Evolutionary conservation across 257 asterid genomes (phyloP).

Genomic region (Solanum boliviense): DNA sequence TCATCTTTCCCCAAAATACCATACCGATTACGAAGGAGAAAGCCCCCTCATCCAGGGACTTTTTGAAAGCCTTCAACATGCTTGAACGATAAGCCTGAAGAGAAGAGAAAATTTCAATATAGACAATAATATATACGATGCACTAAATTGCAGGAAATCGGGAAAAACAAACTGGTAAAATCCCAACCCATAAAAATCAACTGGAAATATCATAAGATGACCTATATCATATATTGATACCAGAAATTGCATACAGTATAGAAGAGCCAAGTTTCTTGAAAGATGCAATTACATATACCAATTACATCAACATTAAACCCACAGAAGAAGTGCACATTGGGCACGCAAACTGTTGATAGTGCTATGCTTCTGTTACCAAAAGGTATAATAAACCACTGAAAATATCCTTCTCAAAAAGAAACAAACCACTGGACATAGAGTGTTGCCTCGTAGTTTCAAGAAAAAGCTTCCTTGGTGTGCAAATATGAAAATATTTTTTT

Average conservation of each 20-base stretch:
- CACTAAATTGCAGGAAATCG: neutral
- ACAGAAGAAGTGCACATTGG: neutral
- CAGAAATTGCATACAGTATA: neutral
- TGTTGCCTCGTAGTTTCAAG: neutral
- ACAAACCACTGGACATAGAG: neutral
- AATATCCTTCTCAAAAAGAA: too few species aligned
- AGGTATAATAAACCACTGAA: neutral
- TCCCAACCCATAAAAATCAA: neutral
- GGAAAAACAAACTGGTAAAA: neutral
- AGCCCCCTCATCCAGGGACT: slow-evolving; percentile 94
- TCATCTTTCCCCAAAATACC: slow-evolving; percentile 10
- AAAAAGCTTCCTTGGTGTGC: neutral
- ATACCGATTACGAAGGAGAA: slow-evolving; percentile 95
- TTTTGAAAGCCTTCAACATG: slow-evolving; percentile 96
- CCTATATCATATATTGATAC: neutral
- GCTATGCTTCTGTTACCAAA: neutral
- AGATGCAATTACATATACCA: too few species aligned
- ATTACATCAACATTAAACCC: neutral
- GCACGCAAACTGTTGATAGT: neutral
- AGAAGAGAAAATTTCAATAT: neutral
- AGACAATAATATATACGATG: neutral
- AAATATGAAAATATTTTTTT: neutral
- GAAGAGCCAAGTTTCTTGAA: neutral
- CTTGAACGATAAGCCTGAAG: slow-evolving; percentile 92
- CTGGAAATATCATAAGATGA: neutral